These are phyloP conservation scores for Asterophora parasitica DNA, from an alignment of 768 basidiomycete species.

Conservation along the genomic window DNA sequence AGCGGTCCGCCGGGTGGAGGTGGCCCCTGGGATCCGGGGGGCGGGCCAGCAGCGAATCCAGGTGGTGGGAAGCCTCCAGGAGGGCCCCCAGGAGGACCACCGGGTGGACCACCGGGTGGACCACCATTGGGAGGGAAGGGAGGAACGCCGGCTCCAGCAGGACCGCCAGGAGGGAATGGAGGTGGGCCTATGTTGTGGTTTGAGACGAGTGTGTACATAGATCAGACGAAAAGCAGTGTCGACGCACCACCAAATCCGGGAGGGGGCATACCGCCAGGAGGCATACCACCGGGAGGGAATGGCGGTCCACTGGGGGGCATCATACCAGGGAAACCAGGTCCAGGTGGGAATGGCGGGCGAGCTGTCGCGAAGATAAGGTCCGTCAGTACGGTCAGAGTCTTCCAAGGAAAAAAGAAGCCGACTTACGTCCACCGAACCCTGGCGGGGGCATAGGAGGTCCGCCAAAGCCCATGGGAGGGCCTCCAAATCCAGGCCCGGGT, in stretches of 20 bases:
- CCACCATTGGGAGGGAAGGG: constrained; percentile 6
- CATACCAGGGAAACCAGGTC: constrained; percentile 51
- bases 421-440: constrained; percentile 52
- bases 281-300: constrained; percentile 62
- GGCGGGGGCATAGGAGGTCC: constrained; percentile 44
- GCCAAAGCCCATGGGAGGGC: constrained; percentile 46
- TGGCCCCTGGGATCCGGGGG: constrained; percentile 28
- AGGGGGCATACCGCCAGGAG: constrained; percentile 42
- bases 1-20: constrained; percentile 22
- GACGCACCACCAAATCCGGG: constrained; percentile 45
- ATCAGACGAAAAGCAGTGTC: background rate
- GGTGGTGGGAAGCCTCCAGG: constrained; percentile 42
- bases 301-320: constrained; percentile 58
- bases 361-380: constrained; percentile 25
- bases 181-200: constrained; percentile 1
- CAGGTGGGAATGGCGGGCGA: constrained; percentile 71
- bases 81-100: constrained; percentile 25
- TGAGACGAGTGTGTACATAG: background rate
- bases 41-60: constrained; percentile 26
- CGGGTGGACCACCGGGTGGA: constrained; percentile 25
- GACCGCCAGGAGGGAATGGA: constrained; percentile 8
- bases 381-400: constrained; percentile 4
- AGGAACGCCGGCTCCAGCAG: constrained; percentile 15
- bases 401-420: background rate
- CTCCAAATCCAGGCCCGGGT: constrained; percentile 40